Percentiles rank a stretch among this genome's conserved stretches.
Evolutionary conservation across 352 stramenopile genomes (phyloP).

Genomic region (Phytopythium aichiense): DNA sequence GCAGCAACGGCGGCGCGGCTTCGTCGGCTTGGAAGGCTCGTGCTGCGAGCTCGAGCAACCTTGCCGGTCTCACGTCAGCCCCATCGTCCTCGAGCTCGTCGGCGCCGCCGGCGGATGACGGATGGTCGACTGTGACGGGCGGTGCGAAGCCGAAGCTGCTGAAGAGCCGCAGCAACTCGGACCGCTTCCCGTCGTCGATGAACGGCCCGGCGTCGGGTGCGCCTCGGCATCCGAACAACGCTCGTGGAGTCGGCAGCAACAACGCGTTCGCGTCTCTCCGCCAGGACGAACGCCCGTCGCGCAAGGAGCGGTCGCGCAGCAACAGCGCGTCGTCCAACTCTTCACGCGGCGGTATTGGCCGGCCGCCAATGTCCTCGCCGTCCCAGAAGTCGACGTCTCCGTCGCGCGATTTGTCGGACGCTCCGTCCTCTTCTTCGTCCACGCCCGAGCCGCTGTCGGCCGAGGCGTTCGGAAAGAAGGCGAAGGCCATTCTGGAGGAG

Average conservation of each 20-base stretch:
- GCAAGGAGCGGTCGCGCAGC: constrained; percentile 51
- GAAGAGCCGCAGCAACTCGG: constrained; percentile 61
- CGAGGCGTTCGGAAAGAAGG: constrained; percentile 79
- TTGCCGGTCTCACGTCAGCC: constrained; percentile 5
- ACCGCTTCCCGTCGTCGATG: constrained; percentile 29
- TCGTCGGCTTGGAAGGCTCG: constrained; percentile 66
- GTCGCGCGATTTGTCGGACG: constrained; percentile 9
- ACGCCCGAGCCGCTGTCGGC: constrained; percentile 28
- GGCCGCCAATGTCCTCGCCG: constrained; percentile 34
- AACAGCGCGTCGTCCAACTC: constrained; percentile 44
- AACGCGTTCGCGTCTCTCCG: constrained; percentile 46
- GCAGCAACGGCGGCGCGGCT: constrained; percentile 26
- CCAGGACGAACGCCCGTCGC: constrained; percentile 19
- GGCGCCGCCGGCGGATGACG: constrained; percentile 44
- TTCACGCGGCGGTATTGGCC: constrained; percentile 17
- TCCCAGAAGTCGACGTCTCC: constrained; percentile 15
- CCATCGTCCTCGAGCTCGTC: constrained; percentile 9
- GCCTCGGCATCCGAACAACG: constrained; percentile 34
- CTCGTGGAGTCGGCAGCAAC: constrained; percentile 15
- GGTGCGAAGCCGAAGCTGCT: constrained; percentile 46
- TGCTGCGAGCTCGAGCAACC: constrained; percentile 12
- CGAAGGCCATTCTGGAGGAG: constrained; percentile 79
- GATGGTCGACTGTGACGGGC: constrained; percentile 68
- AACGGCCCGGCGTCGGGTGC: constrained; percentile 8
- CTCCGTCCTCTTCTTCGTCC: constrained; percentile 14